A percentile compares a stretch with the other conserved stretches of the same genome.
phyloP scores from a whole-genome alignment of 129 eudicot genomes.

The Deinandra increscens region DNA sequence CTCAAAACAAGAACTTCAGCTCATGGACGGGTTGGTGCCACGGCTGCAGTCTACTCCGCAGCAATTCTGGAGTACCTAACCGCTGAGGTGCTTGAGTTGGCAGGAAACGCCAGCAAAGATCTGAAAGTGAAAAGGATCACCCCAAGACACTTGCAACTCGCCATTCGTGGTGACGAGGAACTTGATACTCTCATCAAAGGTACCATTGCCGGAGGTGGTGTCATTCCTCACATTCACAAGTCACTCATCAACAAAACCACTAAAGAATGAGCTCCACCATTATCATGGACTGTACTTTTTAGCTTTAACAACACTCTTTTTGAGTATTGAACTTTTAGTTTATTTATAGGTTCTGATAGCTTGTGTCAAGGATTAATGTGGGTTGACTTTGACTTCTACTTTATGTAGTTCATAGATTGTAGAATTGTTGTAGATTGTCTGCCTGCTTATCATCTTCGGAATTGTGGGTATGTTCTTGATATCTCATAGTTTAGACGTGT shows the following conservation, averaged over 20 bases:
- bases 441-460: constrained; percentile 22
- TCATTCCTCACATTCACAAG: constrained; percentile 89
- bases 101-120: constrained; percentile 82
- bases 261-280: constrained; percentile 45
- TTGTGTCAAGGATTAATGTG: constrained; percentile 22
- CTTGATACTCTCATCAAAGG: constrained; percentile 78
- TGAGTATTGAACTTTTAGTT: constrained; percentile 18
- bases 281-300: constrained; percentile 22
- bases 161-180: constrained; percentile 71
- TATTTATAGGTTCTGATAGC: constrained; percentile 17
- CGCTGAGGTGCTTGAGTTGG: constrained; percentile 69
- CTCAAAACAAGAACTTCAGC: constrained; percentile 65
- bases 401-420: constrained; percentile 19
- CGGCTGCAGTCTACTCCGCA: constrained; percentile 68
- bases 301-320: constrained; percentile 14
- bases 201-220: constrained; percentile 93
- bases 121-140: constrained; percentile 75
- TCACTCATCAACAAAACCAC: constrained; percentile 85
- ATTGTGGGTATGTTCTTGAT: background rate
- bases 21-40: constrained; percentile 70
- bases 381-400: constrained; percentile 21
- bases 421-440: constrained; percentile 27
- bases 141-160: constrained; percentile 70
- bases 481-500: background rate
- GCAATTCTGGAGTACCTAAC: constrained; percentile 76